Evolutionary conservation across 257 asterid species (phyloP).

Genomic region (Lithospermum erythrorhizon): DNA sequence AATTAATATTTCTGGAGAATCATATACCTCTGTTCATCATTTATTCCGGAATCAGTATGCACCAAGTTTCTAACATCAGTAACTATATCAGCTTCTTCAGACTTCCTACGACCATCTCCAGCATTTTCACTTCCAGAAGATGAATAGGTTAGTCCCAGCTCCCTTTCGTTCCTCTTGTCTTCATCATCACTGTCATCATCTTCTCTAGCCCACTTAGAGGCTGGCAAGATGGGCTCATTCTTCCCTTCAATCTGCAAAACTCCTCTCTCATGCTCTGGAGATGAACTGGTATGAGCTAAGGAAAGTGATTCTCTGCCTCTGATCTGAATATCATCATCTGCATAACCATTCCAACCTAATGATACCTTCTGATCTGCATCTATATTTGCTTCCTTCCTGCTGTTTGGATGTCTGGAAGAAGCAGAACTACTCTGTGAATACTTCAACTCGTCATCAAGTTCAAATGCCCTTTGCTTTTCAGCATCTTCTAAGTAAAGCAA

Average conservation of each 20-base stretch:
- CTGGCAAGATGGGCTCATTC: constrained; percentile 54
- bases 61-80: constrained; percentile 46
- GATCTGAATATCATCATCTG: constrained; percentile 32
- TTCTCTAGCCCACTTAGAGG: constrained; percentile 92
- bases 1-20: background rate
- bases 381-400: constrained; percentile 33
- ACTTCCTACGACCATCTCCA: constrained; percentile 36
- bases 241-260: constrained; percentile 33
- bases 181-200: constrained; percentile 73
- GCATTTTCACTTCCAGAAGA: constrained; percentile 90
- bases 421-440: constrained; percentile 42
- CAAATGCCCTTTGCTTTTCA: constrained; percentile 70
- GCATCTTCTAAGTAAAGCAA: constrained; percentile 89
- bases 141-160: constrained; percentile 72
- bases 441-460: constrained; percentile 63
- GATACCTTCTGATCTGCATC: constrained; percentile 36
- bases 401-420: constrained; percentile 41
- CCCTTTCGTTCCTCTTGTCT: constrained; percentile 42
- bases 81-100: constrained; percentile 38
- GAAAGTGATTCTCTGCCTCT: constrained; percentile 32
- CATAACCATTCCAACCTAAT: constrained; percentile 34
- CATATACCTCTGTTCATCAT: constrained; percentile 70
- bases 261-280: constrained; percentile 23
- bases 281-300: constrained; percentile 21
- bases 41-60: constrained; percentile 54